Base-by-base conservation (phyloP, 768 basidiomycete species). In the Amanita muscaria region DNA sequence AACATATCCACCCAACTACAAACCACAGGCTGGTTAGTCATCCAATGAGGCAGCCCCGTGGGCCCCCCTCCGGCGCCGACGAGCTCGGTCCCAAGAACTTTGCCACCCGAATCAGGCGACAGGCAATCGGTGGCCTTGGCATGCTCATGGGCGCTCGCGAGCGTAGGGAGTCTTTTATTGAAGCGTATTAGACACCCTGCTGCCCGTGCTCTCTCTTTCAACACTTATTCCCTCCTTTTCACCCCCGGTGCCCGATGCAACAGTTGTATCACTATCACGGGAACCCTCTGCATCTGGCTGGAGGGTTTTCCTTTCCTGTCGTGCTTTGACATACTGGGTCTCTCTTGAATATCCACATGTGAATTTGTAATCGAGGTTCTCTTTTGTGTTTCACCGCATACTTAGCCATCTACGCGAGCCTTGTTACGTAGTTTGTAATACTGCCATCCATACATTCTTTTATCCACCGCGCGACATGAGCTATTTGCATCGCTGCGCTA, bases 1-100 rank as follows among this genome's bases (percentile, higher is more conserved):
- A 66, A 53, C 60, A 61, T 43, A 56, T 56, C 44, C 57, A 62
- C 47, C 57, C 64, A 51, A 65, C 67, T 52, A 62, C 65, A 56
- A 73, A 65, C 61, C 66, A 73, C 68, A 76, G 79, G 70, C 57
- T 81, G 64, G 69, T 69, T 49, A 84, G 79, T 61, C 79, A 82
- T 57, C 83, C 85, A 49, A 71, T 80, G 43, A 80, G 89, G 62
- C 89, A 91, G 69, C 89, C 89, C 55, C 77, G 80, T 47, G 89
- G 89, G 55, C 89, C 89, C 46, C 89, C 89, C 34, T 84, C 84
- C 18, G 83, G 84, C 57, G 79, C 79, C 51, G 88, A 91, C 56
- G 88, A 91, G 58, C 77, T 91, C 40, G 82, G 83, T 15, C 83
- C 85, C 34, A 83, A 86, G 73, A 91, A 91, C 61, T 91, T 91